A percentile compares a stretch with the other conserved stretches of the same genome.
Conservation (phyloP, 164 flowering plant species). For the Magnolia officinalis region DNA sequence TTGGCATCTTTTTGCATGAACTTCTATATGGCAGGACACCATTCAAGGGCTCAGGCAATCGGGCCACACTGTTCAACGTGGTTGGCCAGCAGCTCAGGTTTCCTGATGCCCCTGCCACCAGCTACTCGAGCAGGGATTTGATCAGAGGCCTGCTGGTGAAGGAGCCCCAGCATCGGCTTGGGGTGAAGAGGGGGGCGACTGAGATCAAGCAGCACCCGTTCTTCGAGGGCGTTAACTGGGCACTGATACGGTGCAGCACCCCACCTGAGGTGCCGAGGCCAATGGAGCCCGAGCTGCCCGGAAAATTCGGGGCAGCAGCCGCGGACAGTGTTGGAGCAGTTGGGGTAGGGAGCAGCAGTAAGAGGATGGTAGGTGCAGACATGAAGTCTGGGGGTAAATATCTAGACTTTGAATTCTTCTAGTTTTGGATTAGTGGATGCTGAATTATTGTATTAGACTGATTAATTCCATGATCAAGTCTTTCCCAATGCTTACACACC, state of each 20-base stretch:
- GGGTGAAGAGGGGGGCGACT: slow-evolving; percentile 82
- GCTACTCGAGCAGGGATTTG: slow-evolving; percentile 59
- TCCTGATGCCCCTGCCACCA: slow-evolving; percentile 66
- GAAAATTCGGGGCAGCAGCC: slow-evolving; percentile 37
- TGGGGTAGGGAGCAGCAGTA: slow-evolving; percentile 40
- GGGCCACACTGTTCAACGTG: slow-evolving; percentile 77
- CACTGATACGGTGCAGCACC: slow-evolving; percentile 72
- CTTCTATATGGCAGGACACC: slow-evolving; percentile 73
- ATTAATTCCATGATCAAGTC: slow-evolving; percentile 4
- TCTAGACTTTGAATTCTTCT: slow-evolving; percentile 84
- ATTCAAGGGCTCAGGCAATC: slow-evolving; percentile 76
- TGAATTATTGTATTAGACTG: slow-evolving; percentile 4
- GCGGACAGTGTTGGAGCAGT: slow-evolving; percentile 37
- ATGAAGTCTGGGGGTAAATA: slow-evolving; percentile 54
- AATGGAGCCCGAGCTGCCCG: slow-evolving; percentile 43
- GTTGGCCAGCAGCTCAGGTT: slow-evolving; percentile 72
- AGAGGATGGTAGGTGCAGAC: slow-evolving; percentile 45
- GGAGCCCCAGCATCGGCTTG: slow-evolving; percentile 72
- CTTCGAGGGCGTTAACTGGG: slow-evolving; percentile 87
- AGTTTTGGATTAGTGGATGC: slow-evolving; percentile 10
- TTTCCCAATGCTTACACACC: neutral
- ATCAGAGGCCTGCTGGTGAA: slow-evolving; percentile 69
- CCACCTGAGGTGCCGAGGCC: slow-evolving; percentile 77
- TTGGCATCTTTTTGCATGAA: slow-evolving; percentile 77
- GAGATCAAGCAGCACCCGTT: slow-evolving; percentile 87